These are phyloP conservation scores for Fistulifera pelliculosa DNA, from an alignment of 108 stramenopile species.

Conservation along the genomic window DNA sequence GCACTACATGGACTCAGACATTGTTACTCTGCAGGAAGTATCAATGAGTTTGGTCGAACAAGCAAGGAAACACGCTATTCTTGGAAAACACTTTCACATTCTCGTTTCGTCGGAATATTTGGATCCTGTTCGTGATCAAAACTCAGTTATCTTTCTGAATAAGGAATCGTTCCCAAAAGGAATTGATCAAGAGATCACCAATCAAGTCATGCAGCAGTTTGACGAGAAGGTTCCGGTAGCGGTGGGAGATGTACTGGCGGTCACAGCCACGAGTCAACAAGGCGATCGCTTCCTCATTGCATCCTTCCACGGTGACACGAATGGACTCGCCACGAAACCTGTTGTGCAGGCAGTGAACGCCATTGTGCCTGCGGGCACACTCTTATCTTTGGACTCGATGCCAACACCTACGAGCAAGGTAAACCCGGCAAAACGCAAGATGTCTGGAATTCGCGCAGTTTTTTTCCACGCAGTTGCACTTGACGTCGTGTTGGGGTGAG, in stretches of 20 bases:
- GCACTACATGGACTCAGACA: slow-evolving; percentile 72
- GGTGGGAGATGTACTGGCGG: slow-evolving; percentile 69
- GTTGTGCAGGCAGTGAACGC: slow-evolving; percentile 60
- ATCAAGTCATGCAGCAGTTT: slow-evolving; percentile 34
- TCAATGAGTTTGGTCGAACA: slow-evolving; percentile 72
- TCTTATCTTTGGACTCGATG: slow-evolving; percentile 86
- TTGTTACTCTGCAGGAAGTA: slow-evolving; percentile 90
- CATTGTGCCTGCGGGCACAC: slow-evolving; percentile 20
- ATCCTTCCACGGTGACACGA: slow-evolving; percentile 86
- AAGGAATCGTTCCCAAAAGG: slow-evolving; percentile 52
- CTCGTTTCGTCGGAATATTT: slow-evolving; percentile 27
- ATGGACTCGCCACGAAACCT: slow-evolving; percentile 81
- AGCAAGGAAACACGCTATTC: slow-evolving; percentile 40
- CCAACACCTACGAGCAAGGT: slow-evolving; percentile 77
- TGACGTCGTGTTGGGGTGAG: slow-evolving; percentile 77
- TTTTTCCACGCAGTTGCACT: slow-evolving; percentile 28
- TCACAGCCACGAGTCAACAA: slow-evolving; percentile 30
- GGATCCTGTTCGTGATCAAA: slow-evolving; percentile 78
- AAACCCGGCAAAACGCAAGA: slow-evolving; percentile 67
- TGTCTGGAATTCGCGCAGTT: slow-evolving; percentile 55
- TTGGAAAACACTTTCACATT: slow-evolving; percentile 44
- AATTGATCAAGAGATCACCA: slow-evolving; percentile 44
- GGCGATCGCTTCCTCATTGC: slow-evolving; percentile 51
- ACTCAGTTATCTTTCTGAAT: slow-evolving; percentile 69
- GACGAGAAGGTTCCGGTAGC: slow-evolving; percentile 66